Evolutionary conservation across 1,284 basidiomycete genomes (phyloP), one percentile per base, ranked within the genome.

Genomic region (Ceratobasidium papillatum): DNA sequence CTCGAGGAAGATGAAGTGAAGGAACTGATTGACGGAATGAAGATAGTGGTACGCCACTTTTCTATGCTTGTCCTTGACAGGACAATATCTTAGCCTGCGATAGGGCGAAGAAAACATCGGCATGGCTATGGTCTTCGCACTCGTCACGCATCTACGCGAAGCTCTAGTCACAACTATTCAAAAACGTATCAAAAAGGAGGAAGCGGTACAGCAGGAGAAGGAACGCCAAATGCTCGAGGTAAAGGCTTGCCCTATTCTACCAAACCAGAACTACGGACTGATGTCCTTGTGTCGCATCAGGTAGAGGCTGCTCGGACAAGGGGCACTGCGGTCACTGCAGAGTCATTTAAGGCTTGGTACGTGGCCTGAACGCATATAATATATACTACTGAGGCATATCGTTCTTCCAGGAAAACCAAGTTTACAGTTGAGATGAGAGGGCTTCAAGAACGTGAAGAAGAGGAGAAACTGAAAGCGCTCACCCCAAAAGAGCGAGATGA

Each of bases 111-210:
- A 98, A 80, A 96, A 94, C 78, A 81, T 95, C 30, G 96, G 96
- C 47, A 97, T 98, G 92, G 95, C 97, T 1, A 98, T 99, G 96
- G 96, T 95, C 12, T 99, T 98, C 81, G 95, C 96, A 0, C 86
- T 99, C 5, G 93, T 95, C 3, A 92, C 94, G 1, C 92, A 94
- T 79, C 87, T 98, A 58, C 87, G 93, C 76, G 96, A 98, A 81
- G 86, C 89, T 63, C 84, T 98, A 14, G 88, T 90, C 2, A 80
- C 81, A 17, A 82, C 96, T 38, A 87, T 94, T 54, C 86, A 86
- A 58, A 81, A 84, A 58, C 88, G 93, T 76, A 84, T 85, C 38
- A 88, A 90, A 75, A 86, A 82, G 68, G 86, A 85, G 76, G 84
- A 85, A 74, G 86, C 88, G 77, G 89, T 88, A 78, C 94, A 92